A percentile compares a stretch with the other conserved stretches of the same genome.
Evolutionary conservation across 1,284 basidiomycete species (phyloP).

Genomic region (Cutaneotrichosporon dermatis): DNA sequence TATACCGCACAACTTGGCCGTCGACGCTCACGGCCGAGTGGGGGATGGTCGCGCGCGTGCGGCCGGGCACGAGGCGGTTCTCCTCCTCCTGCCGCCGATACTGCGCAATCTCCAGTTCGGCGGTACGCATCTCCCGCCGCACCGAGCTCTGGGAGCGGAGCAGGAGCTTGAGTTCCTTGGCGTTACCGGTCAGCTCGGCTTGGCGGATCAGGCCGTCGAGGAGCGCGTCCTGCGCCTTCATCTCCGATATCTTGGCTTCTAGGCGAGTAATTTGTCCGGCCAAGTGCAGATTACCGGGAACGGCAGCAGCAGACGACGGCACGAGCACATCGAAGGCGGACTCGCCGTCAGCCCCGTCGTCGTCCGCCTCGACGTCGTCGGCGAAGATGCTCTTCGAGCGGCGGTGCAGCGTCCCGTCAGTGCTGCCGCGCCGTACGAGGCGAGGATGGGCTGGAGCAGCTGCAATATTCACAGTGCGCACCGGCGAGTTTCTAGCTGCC

Average conservation of each 20-base stretch:
- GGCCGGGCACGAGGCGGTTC: slow-evolving; percentile 72
- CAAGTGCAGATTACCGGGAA: slow-evolving; percentile 79
- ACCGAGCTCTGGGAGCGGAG: slow-evolving; percentile 74
- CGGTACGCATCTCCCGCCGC: slow-evolving; percentile 72
- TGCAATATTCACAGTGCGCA: slow-evolving; percentile 2
- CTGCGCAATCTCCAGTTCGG: slow-evolving; percentile 82
- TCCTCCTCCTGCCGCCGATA: slow-evolving; percentile 85
- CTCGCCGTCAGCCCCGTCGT: slow-evolving; percentile 52
- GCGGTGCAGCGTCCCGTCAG: not conserved
- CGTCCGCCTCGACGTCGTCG: slow-evolving; percentile 39
- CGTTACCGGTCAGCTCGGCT: slow-evolving; percentile 87
- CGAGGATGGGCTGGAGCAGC: not conserved
- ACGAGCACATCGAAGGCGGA: slow-evolving; percentile 56
- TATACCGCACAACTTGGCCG: slow-evolving; percentile 83
- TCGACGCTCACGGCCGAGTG: slow-evolving; percentile 66
- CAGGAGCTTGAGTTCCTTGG: slow-evolving; percentile 75
- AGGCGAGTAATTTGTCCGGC: slow-evolving; percentile 75
- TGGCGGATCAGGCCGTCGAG: slow-evolving; percentile 83
- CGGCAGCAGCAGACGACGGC: slow-evolving; percentile 49
- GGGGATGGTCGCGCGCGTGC: slow-evolving; percentile 72
- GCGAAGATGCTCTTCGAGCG: slow-evolving; percentile 38
- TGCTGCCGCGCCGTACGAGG: slow-evolving; percentile 7
- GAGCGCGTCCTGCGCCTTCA: slow-evolving; percentile 74
- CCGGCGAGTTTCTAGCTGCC: not conserved
- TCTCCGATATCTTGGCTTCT: slow-evolving; percentile 65